Percentiles rank a stretch among this genome's conserved stretches.
Evolutionary conservation across 768 basidiomycete species (phyloP).

Genomic region (Tylopilus subfusipes): DNA sequence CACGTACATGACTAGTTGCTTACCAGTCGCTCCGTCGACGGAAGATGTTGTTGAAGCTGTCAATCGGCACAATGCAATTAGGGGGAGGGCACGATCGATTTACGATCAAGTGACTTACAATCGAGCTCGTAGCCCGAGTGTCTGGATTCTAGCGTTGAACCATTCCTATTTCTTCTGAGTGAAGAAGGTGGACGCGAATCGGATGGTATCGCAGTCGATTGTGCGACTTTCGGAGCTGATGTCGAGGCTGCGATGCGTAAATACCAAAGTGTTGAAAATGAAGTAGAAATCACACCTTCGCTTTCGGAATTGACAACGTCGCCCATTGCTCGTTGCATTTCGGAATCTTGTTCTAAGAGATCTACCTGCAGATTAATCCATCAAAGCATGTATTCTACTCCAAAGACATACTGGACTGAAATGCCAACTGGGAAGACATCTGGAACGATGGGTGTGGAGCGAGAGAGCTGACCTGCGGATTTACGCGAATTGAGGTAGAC

Average conservation of each 20-base stretch:
- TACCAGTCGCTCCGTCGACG: constrained; percentile 13
- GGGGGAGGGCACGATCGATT: neutral
- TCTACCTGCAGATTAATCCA: constrained; percentile 37
- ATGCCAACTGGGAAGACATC: constrained; percentile 48
- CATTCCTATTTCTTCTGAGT: constrained; percentile 1
- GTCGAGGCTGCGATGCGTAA: constrained; percentile 13
- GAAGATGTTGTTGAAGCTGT: constrained; percentile 32
- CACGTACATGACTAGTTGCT: constrained; percentile 16
- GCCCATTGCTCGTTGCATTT: constrained; percentile 65
- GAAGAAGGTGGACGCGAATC: constrained; percentile 16
- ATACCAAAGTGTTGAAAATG: neutral
- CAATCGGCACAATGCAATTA: constrained; percentile 1
- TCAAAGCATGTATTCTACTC: neutral
- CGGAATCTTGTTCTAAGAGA: constrained; percentile 65
- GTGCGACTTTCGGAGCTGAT: constrained; percentile 2
- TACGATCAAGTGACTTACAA: constrained; percentile 12
- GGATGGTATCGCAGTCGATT: constrained; percentile 3
- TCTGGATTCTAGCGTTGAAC: constrained; percentile 4
- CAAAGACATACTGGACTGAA: constrained; percentile 51
- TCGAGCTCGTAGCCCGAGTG: constrained; percentile 12
- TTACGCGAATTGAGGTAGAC: constrained; percentile 36
- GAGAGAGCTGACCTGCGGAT: constrained; percentile 50
- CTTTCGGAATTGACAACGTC: constrained; percentile 52
- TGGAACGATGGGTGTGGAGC: constrained; percentile 53
- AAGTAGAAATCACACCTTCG: constrained; percentile 23